A percentile compares a stretch with the other conserved stretches of the same genome.
Evolutionary conservation across 2,329 filamentous ascomycete species (phyloP).

Genomic region (Chaetomium sp.): DNA sequence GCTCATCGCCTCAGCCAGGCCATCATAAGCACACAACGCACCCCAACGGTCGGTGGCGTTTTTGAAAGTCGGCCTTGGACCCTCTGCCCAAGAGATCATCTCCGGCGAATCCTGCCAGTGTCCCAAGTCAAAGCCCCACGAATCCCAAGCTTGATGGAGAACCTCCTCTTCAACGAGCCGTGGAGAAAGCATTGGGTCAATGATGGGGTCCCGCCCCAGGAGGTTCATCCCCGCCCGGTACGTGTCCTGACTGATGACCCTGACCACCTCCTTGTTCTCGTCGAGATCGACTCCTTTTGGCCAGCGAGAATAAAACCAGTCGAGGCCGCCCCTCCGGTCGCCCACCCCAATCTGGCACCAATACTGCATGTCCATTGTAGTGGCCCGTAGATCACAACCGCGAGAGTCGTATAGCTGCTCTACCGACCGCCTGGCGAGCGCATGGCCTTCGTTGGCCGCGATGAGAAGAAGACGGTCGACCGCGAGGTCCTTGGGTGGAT

Average conservation of each 20-base stretch:
- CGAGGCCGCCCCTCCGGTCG: conserved; percentile 81
- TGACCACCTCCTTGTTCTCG: conserved; percentile 65
- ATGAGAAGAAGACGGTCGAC: conserved; percentile 80
- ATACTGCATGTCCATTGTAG: conserved; percentile 83
- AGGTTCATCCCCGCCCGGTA: conserved; percentile 79
- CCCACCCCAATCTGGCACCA: conserved; percentile 98
- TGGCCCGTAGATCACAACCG: conserved; percentile 72
- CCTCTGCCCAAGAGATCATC: conserved; percentile 44
- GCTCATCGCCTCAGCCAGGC: conserved; percentile 63
- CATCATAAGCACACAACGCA: conserved; percentile 54
- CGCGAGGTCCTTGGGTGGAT: conserved; percentile 66
- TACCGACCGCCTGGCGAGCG: conserved; percentile 68
- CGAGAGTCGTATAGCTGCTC: conserved; percentile 70
- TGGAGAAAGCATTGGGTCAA: conserved; percentile 40
- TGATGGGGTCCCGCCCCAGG: conserved; percentile 63
- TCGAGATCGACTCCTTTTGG: conserved; percentile 71
- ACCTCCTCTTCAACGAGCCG: conserved; percentile 61
- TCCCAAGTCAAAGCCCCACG: conserved; percentile 66
- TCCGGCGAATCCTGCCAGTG: conserved; percentile 55
- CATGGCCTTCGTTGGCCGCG: conserved; percentile 86
- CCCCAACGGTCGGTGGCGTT: conserved; percentile 35
- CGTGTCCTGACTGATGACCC: conserved; percentile 79
- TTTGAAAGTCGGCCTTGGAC: conserved; percentile 27
- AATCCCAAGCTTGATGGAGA: conserved; percentile 64
- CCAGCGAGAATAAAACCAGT: conserved; percentile 85